phyloP scores from a whole-genome alignment of 2,329 filamentous ascomycete species.

The Massarina eburnea region DNA sequence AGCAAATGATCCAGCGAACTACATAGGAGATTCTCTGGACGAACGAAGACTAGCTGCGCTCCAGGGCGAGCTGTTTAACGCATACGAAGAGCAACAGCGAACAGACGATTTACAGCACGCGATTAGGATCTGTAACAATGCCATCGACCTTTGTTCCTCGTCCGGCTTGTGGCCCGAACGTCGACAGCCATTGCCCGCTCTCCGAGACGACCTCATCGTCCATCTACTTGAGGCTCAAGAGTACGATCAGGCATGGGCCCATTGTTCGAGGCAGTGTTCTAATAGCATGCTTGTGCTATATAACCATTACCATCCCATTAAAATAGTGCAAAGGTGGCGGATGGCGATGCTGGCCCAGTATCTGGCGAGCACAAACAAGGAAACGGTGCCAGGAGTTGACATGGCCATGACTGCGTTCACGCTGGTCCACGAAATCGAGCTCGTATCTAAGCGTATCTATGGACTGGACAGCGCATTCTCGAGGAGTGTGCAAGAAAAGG shows the following conservation, averaged over 20 bases:
- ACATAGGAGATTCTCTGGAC: slow-evolving; percentile 23
- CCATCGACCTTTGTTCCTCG: slow-evolving; percentile 45
- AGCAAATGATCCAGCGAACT: slow-evolving; percentile 24
- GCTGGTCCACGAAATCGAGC: slow-evolving; percentile 45
- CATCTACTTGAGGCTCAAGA: slow-evolving; percentile 47
- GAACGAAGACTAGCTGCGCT: slow-evolving; percentile 31
- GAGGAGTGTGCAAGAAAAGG: slow-evolving; percentile 42
- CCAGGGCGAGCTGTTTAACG: slow-evolving; percentile 27
- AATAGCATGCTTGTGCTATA: slow-evolving; percentile 56
- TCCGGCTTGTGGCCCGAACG: slow-evolving; percentile 50
- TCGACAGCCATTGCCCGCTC: slow-evolving; percentile 57
- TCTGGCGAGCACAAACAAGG: slow-evolving; percentile 25
- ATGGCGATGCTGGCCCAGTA: slow-evolving; percentile 43
- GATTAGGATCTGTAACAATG: slow-evolving; percentile 39
- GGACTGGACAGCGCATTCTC: slow-evolving; percentile 46
- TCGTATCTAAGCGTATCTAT: slow-evolving; percentile 47
- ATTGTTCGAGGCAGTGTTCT: slow-evolving; percentile 55
- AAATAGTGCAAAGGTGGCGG: slow-evolving; percentile 53
- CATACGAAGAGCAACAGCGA: slow-evolving; percentile 27
- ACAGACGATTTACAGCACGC: slow-evolving; percentile 30
- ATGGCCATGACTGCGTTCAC: slow-evolving; percentile 47
- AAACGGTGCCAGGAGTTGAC: slow-evolving; percentile 39
- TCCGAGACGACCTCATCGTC: slow-evolving; percentile 57
- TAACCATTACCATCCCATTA: slow-evolving; percentile 55
- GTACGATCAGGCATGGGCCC: slow-evolving; percentile 52